Evolutionary conservation across 176 grass and related monocot species (phyloP), one percentile per base, ranked within the genome.

Genomic region (Carex parvula): DNA sequence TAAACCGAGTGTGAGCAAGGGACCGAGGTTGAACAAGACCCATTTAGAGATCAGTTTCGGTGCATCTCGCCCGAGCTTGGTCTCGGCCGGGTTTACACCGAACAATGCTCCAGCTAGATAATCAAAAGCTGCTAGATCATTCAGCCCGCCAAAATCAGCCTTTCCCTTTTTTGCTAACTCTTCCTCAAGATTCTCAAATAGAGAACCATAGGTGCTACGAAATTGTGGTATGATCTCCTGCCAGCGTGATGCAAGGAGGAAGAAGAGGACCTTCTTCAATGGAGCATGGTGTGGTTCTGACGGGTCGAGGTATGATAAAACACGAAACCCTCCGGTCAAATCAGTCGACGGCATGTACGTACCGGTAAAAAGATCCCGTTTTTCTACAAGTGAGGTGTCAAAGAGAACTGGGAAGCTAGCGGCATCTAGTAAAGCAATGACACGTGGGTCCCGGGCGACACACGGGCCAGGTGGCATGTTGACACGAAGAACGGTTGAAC

Each of bases 281-380:
- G 93, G 93, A 35, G 90, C 97, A 86, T 99, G 97, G 80, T 84
- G 84, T 18, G 93, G 81, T 80, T 99, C 97, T 7, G 90, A 80
- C 15, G 93, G 90, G 85, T 99, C 97, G 33, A 99, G 83, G 91
- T 96, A 96, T 46, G 97, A 96, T 13, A 95, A 89, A 5, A 99
- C 80, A 1, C 97, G 91, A 86, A 88, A 91, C 39, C 93, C 93
- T 14, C 97, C 97, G n/a, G 93, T 99, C 84, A 99, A 83, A 2
- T 95, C 88, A 64, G 97, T 99, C 67, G 97, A 94, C 0, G 97
- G 97, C 91, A 94, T 99, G 90, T 88, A 99, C 61, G 97, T 99
- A 60, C 97, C 97, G n/a, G 93, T 99, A 86, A 99, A 99, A 24
- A 99, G 88, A 83, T 99, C 93, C 0, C 87, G 91, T 85, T 99